A percentile compares a stretch with the other conserved stretches of the same genome.
Evolutionary conservation across 2,329 filamentous ascomycete genomes (phyloP).

Genomic region (Venturia nashicola): DNA sequence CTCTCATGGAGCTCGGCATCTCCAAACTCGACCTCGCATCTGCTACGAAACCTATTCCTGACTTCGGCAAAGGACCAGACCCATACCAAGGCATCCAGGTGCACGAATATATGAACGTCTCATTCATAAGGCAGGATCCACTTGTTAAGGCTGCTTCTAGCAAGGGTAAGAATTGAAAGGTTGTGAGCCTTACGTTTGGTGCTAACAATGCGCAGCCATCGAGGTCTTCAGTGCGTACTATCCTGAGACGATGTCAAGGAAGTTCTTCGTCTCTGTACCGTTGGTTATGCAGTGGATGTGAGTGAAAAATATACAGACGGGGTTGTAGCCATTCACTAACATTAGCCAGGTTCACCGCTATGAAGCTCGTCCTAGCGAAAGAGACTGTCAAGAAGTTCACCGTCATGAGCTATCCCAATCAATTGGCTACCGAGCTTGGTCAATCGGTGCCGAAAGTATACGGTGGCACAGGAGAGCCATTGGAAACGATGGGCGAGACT

Average conservation of each 20-base stretch:
- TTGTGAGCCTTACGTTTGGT: background rate
- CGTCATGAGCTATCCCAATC: constrained; percentile 45
- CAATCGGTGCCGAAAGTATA: constrained; percentile 61
- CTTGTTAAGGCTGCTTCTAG: constrained; percentile 63
- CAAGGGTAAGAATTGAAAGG: background rate
- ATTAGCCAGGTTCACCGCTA: constrained; percentile 25
- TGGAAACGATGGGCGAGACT: constrained; percentile 32
- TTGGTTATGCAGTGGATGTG: constrained; percentile 72
- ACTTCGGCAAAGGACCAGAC: constrained; percentile 53
- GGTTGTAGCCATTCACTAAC: background rate
- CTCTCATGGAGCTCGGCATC: constrained; percentile 79
- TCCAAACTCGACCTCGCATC: constrained; percentile 55
- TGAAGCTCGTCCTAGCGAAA: constrained; percentile 34
- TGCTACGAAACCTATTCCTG: constrained; percentile 59
- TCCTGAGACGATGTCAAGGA: constrained; percentile 77
- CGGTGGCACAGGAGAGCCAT: constrained; percentile 55
- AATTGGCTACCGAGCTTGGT: constrained; percentile 54
- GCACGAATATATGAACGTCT: constrained; percentile 83
- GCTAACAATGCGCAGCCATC: constrained; percentile 50
- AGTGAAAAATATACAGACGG: background rate
- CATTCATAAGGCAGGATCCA: constrained; percentile 72
- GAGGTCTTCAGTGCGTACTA: constrained; percentile 70
- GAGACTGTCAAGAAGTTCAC: constrained; percentile 38
- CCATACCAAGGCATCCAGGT: constrained; percentile 87
- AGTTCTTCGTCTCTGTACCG: constrained; percentile 94